Evolutionary conservation across 208 protist species (phyloP).

Genomic region (Borovskyia barvae): DNA sequence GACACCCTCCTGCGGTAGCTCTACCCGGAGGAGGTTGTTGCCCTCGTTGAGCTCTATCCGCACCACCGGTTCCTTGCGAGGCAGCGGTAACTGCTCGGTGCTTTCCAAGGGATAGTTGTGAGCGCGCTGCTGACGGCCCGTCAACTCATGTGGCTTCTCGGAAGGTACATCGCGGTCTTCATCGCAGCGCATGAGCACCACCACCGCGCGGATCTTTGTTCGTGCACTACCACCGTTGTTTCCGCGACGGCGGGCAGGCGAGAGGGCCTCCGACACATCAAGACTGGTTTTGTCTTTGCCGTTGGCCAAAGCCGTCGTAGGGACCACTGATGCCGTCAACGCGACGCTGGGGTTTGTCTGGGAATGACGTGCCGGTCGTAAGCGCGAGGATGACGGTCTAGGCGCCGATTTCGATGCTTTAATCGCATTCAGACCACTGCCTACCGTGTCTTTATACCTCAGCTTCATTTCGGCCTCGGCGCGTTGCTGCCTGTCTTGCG

Average conservation of each 20-base stretch:
- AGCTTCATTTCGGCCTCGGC: slow-evolving; percentile 1
- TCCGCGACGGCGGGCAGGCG: background rate
- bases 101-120: too few relatives aligned
- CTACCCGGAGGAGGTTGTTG: slow-evolving; percentile 38
- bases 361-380: slow-evolving; percentile 9
- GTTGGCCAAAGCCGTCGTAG: too few relatives aligned
- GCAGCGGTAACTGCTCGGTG: too few relatives aligned
- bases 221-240: background rate
- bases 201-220: slow-evolving; percentile 15
- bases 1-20: slow-evolving; percentile 21
- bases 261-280: background rate
- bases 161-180: too few relatives aligned
- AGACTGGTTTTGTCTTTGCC: background rate
- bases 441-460: slow-evolving; percentile 2
- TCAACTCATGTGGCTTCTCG: too few relatives aligned
- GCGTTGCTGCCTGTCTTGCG: slow-evolving; percentile 13
- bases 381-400: background rate
- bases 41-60: slow-evolving; percentile 10
- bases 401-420: slow-evolving; percentile 16
- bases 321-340: background rate
- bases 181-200: slow-evolving; percentile 10
- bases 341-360: slow-evolving; percentile 7
- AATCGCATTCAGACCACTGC: slow-evolving; percentile 29
- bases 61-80: slow-evolving; percentile 9
- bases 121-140: too few relatives aligned